Percentiles rank a stretch among this genome's conserved stretches.
Evolutionary conservation across 129 eudicot species (phyloP).

Genomic region (Centaurea solstitialis): DNA sequence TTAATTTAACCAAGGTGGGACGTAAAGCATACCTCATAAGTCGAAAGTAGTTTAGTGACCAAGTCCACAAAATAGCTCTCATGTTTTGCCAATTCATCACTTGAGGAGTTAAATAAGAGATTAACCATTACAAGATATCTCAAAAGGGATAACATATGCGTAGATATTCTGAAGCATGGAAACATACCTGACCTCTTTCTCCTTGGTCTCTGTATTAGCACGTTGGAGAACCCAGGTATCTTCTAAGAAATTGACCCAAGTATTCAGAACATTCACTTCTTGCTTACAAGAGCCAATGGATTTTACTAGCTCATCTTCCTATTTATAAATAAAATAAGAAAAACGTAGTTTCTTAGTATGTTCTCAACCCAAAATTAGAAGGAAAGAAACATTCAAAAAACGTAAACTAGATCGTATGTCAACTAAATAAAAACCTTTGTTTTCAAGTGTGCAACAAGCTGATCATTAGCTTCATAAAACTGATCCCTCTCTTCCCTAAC

Average conservation of each 20-base stretch:
- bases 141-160: background rate
- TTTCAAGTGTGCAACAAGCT: conserved; percentile 87
- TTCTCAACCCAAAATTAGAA: background rate
- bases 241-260: conserved; percentile 97
- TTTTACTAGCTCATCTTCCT: conserved; percentile 89
- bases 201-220: conserved; percentile 66
- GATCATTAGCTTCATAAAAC: conserved; percentile 94
- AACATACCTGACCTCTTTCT: conserved; percentile 72
- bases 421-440: conserved; percentile 50
- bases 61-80: conserved; percentile 76
- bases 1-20: background rate
- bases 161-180: background rate
- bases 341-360: background rate
- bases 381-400: background rate
- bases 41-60: conserved; percentile 70
- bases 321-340: conserved; percentile 8
- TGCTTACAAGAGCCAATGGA: conserved; percentile 73
- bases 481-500: conserved; percentile 94
- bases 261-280: conserved; percentile 78
- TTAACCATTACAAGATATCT: conserved; percentile 11
- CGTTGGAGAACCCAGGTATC: conserved; percentile 92
- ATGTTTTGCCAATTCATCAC: conserved; percentile 82
- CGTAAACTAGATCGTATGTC: background rate
- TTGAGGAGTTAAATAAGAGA: conserved; percentile 26
- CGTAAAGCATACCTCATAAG: conserved; percentile 60